These are phyloP conservation scores for Pleurotus tuoliensis DNA, from an alignment of 768 basidiomycete species.

Conservation along the genomic window DNA sequence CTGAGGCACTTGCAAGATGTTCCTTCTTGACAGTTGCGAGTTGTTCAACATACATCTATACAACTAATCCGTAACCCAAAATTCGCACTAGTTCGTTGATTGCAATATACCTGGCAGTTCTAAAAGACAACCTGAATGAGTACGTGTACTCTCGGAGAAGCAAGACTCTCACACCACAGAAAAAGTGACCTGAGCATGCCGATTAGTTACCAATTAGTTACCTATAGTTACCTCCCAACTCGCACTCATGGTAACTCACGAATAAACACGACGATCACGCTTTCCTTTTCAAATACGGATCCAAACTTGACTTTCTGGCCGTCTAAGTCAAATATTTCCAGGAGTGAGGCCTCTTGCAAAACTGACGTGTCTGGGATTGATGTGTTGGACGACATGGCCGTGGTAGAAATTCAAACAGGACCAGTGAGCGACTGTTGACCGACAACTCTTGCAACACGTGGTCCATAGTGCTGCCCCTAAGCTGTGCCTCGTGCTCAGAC, in stretches of 20 bases:
- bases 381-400: conserved; percentile 18
- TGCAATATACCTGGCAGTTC: conserved; percentile 39
- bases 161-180: conserved; percentile 49
- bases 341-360: conserved; percentile 31
- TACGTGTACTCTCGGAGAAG: too few relatives aligned
- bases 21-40: conserved; percentile 39
- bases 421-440: not conserved
- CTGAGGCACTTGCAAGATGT: conserved; percentile 33
- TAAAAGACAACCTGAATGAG: conserved; percentile 11
- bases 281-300: conserved; percentile 42
- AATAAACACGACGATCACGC: conserved; percentile 61
- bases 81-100: not conserved
- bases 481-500: not conserved
- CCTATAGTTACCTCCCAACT: too few relatives aligned
- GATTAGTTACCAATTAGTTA: too few relatives aligned
- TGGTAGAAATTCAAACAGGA: not conserved
- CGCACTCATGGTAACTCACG: conserved; percentile 29
- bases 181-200: conserved; percentile 46
- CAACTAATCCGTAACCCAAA: not conserved
- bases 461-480: not conserved
- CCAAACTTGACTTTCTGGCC: conserved; percentile 52
- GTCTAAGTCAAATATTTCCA: conserved; percentile 38
- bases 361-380: conserved; percentile 28
- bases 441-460: not conserved
- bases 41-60: conserved; percentile 44